These are phyloP conservation scores for Paracorniculantispora psalliotae DNA, from an alignment of 2,329 filamentous ascomycete genomes.

Conservation along the genomic window DNA sequence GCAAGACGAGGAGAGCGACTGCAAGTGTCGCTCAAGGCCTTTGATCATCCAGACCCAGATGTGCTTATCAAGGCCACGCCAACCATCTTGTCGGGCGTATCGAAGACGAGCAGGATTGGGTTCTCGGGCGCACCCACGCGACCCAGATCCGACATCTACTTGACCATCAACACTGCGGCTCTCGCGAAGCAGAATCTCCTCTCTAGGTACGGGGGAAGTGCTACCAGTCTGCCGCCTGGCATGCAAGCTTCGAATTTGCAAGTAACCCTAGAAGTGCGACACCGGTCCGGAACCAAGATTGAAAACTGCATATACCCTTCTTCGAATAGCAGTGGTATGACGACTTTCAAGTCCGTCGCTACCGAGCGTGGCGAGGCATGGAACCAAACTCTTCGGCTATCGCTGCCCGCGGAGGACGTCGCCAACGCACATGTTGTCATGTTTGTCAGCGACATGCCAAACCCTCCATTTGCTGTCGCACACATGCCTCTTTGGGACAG, in stretches of 20 bases:
- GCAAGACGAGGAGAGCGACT: constrained; percentile 69
- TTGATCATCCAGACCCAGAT: constrained; percentile 73
- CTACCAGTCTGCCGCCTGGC: constrained; percentile 61
- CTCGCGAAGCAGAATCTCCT: constrained; percentile 69
- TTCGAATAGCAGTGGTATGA: constrained; percentile 72
- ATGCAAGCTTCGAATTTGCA: constrained; percentile 71
- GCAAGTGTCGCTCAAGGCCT: constrained; percentile 73
- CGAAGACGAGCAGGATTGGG: constrained; percentile 80
- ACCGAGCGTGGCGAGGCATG: constrained; percentile 75
- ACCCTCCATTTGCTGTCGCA: constrained; percentile 82
- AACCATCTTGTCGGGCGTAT: constrained; percentile 76
- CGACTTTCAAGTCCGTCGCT: constrained; percentile 83
- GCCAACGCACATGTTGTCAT: constrained; percentile 80
- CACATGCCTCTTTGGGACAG: constrained; percentile 94
- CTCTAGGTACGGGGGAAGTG: constrained; percentile 66
- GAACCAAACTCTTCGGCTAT: constrained; percentile 82
- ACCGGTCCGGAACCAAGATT: constrained; percentile 71
- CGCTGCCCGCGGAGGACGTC: constrained; percentile 74
- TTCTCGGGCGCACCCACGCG: constrained; percentile 90
- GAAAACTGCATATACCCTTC: constrained; percentile 84
- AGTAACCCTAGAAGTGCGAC: constrained; percentile 82
- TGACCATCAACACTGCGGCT: constrained; percentile 76
- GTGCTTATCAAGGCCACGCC: constrained; percentile 79
- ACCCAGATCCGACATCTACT: constrained; percentile 87
- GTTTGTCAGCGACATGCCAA: constrained; percentile 80